Evolutionary conservation across 1,284 basidiomycete species (phyloP), one percentile per base, ranked within the genome.

Genomic region (Cutaneotrichosporon spelunceum): DNA sequence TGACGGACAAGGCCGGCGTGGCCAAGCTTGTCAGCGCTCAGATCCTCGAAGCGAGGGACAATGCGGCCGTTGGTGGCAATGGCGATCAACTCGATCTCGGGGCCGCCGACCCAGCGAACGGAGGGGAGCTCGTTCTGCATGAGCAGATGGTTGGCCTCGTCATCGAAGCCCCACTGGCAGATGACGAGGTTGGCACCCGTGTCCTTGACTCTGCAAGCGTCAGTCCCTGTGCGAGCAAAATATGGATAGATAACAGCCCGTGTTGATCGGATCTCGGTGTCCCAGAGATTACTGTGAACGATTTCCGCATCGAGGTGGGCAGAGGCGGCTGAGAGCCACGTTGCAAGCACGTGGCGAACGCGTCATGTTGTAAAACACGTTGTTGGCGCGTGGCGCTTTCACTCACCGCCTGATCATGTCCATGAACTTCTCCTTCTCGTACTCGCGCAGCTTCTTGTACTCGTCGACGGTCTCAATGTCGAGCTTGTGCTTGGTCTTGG

Each of bases 131-230:
- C 90, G 75, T 98, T 97, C 82, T 97, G 94, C 88, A 99, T 92
- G 70, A 99, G 81, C 73, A 99, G 73, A 78, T 99, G 95, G 78
- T 99, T 99, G 60, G 95, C 95, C 82, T 99, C 95, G 77, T 99
- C 96, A 75, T 99, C 95, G 77, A 99, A 99, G 66, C 95, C 95
- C 95, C 95, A 99, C 79, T 99, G 96, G 80, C 95, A 99, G 71
- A 99, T 96, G 69, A 99, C 95, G 62, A 99, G 81, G 80, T 99
- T 99, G 27, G 96, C 94, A 33, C 96, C 95, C n/a, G 93, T 90
- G 73, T 97, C 90, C 81, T 98, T 97, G 68, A 99, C 94, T 75
- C 86, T 84, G 62, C 10, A 16, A 39, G 36, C 36, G 36, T 39
- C 36, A 39, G 36, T 39, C 36, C 16, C 36, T 14, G 36, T 19